Evolutionary conservation across 805 yeast genomes (phyloP), one percentile per base, ranked within the genome.

Genomic region (Ogataea pini): DNA sequence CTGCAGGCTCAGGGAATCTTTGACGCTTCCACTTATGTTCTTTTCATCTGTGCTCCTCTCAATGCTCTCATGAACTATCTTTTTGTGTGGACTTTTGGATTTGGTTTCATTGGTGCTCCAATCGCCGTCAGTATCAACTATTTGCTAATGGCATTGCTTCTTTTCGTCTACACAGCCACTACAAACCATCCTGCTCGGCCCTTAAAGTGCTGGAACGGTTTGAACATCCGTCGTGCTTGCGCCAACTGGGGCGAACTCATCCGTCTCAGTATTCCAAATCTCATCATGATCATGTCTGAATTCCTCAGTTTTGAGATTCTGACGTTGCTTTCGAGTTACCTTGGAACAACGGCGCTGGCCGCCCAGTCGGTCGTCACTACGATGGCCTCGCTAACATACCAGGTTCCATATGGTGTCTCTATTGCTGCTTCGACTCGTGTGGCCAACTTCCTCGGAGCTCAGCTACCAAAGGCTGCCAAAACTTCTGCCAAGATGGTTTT

Each of bases 71-170:
- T 85, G 67, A 86, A 86, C 65, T 86, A 83, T 59, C 49, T 76
- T 16, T 70, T 86, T 38, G 92, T 86, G n/a, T 83, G 92, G 90
- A 73, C 77, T 3, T 62, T 82, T 39, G 80, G 80, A 0, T 56
- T 78, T 45, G 94, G 94, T 2, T 86, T 80, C 62, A 61, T 80
- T 29, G 94, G 94, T 18, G 92, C 92, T 2, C 92, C 94, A 32
- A 72, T 84, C 29, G 80, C 90, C 3, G 89, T 86, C 17, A 83
- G 82, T 3, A 73, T 83, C 29, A 83, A 87, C 36, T 82, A 86
- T 60, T 84, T 86, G 75, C 59, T 83, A 44, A 85, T 86, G 91
- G 83, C 86, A 20, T 25, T 73, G 12, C 73, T 82, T 40, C 64
- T 86, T 33, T 66, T 73, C 54, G 64, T 71, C 9, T 80, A 78